These are phyloP conservation scores for Piper longum DNA, from an alignment of 164 flowering plant genomes.

Conservation along the genomic window DNA sequence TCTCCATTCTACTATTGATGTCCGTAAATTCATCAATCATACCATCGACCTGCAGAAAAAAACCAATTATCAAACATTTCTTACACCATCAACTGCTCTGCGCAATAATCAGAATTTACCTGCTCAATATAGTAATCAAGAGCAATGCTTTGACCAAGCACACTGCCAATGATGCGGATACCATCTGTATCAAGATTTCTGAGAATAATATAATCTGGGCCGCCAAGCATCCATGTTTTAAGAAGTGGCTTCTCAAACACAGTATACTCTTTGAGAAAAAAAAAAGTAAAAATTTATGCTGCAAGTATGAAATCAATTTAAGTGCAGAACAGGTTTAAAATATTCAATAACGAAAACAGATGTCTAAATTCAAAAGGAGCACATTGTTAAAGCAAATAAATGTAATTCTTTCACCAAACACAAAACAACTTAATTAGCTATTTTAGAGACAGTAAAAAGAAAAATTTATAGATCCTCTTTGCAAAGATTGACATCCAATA, in stretches of 20 bases:
- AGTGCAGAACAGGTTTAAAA: background rate
- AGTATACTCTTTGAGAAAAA: conserved; percentile 57
- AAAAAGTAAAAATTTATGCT: background rate
- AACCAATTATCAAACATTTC: background rate
- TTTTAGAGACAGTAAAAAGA: too few species aligned
- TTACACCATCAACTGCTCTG: background rate
- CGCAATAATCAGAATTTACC: conserved; percentile 18
- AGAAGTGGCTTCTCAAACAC: conserved; percentile 70
- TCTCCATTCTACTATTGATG: conserved; percentile 89
- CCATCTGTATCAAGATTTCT: conserved; percentile 80
- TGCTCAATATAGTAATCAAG: conserved; percentile 94
- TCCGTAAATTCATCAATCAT: conserved; percentile 97
- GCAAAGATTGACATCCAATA: too few species aligned
- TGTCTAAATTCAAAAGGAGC: too few species aligned
- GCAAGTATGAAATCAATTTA: too few species aligned
- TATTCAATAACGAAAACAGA: too few species aligned
- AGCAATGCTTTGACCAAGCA: conserved; percentile 97
- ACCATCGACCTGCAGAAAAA: conserved; percentile 66
- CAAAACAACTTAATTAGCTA: too few species aligned
- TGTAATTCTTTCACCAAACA: too few species aligned
- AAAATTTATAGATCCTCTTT: too few species aligned
- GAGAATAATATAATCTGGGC: conserved; percentile 73
- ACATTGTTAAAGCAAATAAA: too few species aligned
- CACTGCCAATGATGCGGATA: conserved; percentile 88
- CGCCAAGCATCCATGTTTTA: conserved; percentile 84